Conservation (phyloP, 192 early-diverging fungal genomes). For the Phycomyces blakesleeanus region DNA sequence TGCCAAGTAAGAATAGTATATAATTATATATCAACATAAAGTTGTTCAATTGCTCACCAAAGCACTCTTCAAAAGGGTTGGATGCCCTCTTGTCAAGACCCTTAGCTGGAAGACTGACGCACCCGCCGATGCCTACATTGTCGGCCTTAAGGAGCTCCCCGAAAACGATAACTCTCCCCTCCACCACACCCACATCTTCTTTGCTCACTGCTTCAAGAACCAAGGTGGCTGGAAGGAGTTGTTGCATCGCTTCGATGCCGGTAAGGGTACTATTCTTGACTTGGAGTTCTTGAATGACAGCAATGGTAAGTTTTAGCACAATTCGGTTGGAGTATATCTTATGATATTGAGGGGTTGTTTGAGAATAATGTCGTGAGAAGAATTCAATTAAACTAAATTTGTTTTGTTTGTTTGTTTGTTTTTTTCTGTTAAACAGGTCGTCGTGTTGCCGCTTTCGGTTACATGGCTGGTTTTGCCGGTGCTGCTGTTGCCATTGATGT, state of each 20-base stretch:
- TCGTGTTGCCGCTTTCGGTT: conserved; percentile 95
- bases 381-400: no score
- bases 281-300: conserved; percentile 91
- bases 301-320: conserved; percentile 42
- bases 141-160: conserved; percentile 96
- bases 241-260: conserved; percentile 76
- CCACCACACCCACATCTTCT: conserved; percentile 92
- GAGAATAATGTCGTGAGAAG: no score
- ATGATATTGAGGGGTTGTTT: no score
- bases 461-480: conserved; percentile 95
- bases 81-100: conserved; percentile 73
- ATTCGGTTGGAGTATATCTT: no score
- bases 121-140: conserved; percentile 87
- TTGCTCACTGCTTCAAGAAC: conserved; percentile 97
- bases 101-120: conserved; percentile 83
- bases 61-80: conserved; percentile 47
- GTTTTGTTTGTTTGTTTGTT: not conserved
- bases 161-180: conserved; percentile 89
- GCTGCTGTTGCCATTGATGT: conserved; percentile 87
- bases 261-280: conserved; percentile 86
- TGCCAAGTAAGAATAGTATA: conserved; percentile 44
- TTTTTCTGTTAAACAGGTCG: conserved; percentile 46
- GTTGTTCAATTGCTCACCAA: not conserved
- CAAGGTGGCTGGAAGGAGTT: conserved; percentile 94
- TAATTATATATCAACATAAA: no score